A percentile compares a stretch with the other conserved stretches of the same genome.
Conservation (phyloP, 306 rosid species). For the Cicer pinnatifidum region DNA sequence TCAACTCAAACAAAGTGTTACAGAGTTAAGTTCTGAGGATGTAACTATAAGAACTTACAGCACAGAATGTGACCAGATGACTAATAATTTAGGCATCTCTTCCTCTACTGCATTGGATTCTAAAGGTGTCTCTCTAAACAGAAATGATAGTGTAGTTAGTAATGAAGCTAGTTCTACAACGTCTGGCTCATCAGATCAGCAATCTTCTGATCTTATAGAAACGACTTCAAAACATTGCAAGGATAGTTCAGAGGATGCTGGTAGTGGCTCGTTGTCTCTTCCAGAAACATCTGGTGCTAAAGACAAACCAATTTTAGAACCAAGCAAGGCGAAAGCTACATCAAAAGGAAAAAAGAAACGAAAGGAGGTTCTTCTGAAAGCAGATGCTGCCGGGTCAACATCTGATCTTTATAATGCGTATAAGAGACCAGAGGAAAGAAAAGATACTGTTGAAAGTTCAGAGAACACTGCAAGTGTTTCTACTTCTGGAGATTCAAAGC, state of each 20-base stretch:
- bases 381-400: conserved; percentile 89
- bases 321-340: conserved; percentile 53
- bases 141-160: conserved; percentile 46
- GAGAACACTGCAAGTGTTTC: conserved; percentile 52
- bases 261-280: conserved; percentile 46
- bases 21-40: conserved; percentile 41
- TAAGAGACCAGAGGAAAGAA: conserved; percentile 83
- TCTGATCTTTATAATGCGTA: conserved; percentile 93
- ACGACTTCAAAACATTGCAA: conserved; percentile 46
- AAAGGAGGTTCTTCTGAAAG: conserved; percentile 67
- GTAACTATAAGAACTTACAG: conserved; percentile 36
- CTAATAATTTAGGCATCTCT: conserved; percentile 41
- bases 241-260: conserved; percentile 53
- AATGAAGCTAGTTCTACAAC: conserved; percentile 42
- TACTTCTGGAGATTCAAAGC: conserved; percentile 49
- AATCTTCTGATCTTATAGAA: conserved; percentile 46
- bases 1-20: conserved; percentile 45
- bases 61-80: conserved; percentile 43
- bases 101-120: conserved; percentile 42
- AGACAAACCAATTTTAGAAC: conserved; percentile 61
- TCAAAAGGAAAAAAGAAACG: conserved; percentile 60
- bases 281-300: conserved; percentile 44
- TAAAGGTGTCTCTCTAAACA: conserved; percentile 43
- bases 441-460: conserved; percentile 50
- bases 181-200: conserved; percentile 50